Evolutionary conservation across 139 green algal genomes (phyloP).

Genomic region (Coccomyxa sp.): DNA sequence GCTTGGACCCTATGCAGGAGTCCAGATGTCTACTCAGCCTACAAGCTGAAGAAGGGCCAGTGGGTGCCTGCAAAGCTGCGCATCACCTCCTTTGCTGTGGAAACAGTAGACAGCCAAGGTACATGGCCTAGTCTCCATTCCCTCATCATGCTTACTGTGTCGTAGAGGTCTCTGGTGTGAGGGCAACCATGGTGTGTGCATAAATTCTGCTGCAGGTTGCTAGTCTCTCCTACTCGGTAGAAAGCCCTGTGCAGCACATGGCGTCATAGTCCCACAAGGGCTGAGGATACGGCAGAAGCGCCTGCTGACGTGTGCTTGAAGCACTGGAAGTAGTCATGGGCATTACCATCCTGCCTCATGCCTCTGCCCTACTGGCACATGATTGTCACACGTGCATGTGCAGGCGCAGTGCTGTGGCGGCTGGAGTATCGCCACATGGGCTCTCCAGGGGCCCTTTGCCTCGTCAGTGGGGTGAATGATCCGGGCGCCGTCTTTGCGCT

Average conservation of each 20-base stretch:
- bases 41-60: conserved; percentile 34
- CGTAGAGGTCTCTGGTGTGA: no score
- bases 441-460: conserved; percentile 31
- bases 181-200: no score
- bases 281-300: conserved; percentile 9
- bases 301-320: neutral
- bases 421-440: conserved; percentile 42
- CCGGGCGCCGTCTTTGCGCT: conserved; percentile 44
- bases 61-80: conserved; percentile 51
- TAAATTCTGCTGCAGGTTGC: no score
- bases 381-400: neutral
- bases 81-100: conserved; percentile 48
- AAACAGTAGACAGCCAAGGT: conserved; percentile 55
- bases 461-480: conserved; percentile 10
- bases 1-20: conserved; percentile 33
- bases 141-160: no score
- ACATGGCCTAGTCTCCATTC: no score
- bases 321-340: neutral
- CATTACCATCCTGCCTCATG: neutral
- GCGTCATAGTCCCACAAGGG: no score
- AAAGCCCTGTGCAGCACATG: neutral
- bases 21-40: conserved; percentile 13
- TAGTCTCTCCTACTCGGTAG: no score
- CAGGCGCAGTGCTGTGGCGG: conserved; percentile 39
- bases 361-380: no score